Base-by-base conservation (phyloP, 108 stramenopile genomes). In the Seminavis robusta region DNA sequence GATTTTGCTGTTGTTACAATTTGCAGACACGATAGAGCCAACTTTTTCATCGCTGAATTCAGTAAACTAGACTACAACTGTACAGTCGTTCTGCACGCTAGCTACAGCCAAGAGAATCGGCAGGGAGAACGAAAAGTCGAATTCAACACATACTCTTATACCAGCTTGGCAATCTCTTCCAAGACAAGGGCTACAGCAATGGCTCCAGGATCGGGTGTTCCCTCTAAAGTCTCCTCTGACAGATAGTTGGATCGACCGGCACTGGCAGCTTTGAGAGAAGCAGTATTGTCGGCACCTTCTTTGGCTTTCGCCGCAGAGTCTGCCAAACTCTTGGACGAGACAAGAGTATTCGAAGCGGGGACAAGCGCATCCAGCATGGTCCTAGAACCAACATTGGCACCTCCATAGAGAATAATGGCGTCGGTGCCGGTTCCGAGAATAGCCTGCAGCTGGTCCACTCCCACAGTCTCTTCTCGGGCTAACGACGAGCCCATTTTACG, bases 231-330 rank as follows among this genome's bases (percentile, higher is more conserved):
- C 32, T 91, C 91, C 33, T 76, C 76, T 0, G 81, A 69, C 1
- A 99, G 58, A 67, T 99, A 99, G 57, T 97, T 99, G 42, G 94
- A 90, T 37, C 98, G 79, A 27, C 97, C 98, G 6, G 98, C 98
- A 24, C 61, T 71, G 0, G 96, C 95, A 26, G 61, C 53, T 26
- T 67, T 65, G 95, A 99, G 95, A 11, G 55, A 25, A 21, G 90
- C 88, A 15, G 98, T 99, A 11, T 70, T 59, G 44, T 97, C 90
- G 6, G 94, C 95, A 26, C 96, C 98, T 17, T 67, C 51, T 55
- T 69, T 66, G 2, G 95, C 93, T 11, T 89, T 81, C 20, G 15
- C 30, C 0, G 88, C 86, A 19, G 86, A 84, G n/a, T 57, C 71
- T 8, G 47, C 45, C 16, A 92, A 26, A 48, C 48, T 63, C 6